phyloP scores from a whole-genome alignment of 768 basidiomycete species.

The Leccinum imitatum region DNA sequence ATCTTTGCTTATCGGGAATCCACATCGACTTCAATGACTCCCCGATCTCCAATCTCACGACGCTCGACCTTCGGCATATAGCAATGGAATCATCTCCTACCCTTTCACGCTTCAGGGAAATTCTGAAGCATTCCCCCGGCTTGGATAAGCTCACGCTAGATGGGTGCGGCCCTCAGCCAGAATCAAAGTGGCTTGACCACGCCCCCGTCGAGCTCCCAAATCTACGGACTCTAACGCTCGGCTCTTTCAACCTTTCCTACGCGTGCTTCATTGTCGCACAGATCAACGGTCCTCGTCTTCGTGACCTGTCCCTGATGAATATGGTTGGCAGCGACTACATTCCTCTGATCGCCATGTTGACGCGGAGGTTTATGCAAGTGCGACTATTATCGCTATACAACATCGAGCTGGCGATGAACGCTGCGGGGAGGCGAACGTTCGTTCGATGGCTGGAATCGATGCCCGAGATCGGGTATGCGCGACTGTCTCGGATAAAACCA shows the following conservation, averaged over 20 bases:
- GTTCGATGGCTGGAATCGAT: conserved; percentile 57
- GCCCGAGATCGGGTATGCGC: conserved; percentile 50
- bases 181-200: conserved; percentile 29
- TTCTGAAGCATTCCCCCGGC: conserved; percentile 49
- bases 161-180: conserved; percentile 53
- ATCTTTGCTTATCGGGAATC: conserved; percentile 57
- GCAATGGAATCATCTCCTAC: conserved; percentile 52
- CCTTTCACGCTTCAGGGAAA: conserved; percentile 48
- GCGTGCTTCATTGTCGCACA: conserved; percentile 47
- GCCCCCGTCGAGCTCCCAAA: conserved; percentile 47
- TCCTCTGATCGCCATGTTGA: conserved; percentile 46
- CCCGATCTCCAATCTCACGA: conserved; percentile 51
- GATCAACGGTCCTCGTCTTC: conserved; percentile 55
- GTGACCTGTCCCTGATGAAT: conserved; percentile 58
- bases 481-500: no score
- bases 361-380: conserved; percentile 50
- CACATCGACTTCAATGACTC: conserved; percentile 59
- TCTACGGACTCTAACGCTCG: conserved; percentile 55
- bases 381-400: conserved; percentile 54
- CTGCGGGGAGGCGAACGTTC: conserved; percentile 31
- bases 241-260: conserved; percentile 51
- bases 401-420: conserved; percentile 36
- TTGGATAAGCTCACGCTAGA: conserved; percentile 59
- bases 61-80: conserved; percentile 64
- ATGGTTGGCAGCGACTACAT: conserved; percentile 51